phyloP scores from a whole-genome alignment of 768 basidiomycete genomes.

The Daedaleopsis nitida region DNA sequence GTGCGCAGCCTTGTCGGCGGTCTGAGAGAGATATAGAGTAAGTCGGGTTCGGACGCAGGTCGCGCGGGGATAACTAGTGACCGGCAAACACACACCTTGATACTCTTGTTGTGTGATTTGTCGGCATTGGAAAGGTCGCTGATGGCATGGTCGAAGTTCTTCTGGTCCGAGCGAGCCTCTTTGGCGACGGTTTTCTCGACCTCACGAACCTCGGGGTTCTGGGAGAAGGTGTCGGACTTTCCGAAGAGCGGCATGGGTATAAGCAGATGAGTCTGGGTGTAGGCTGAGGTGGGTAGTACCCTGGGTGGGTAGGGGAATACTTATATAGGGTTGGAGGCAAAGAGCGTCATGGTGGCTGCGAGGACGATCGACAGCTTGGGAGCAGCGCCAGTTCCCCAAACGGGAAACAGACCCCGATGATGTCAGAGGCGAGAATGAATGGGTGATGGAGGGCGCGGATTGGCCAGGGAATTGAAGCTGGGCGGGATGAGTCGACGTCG shows the following conservation, averaged over 20 bases:
- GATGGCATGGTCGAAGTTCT: constrained; percentile 49
- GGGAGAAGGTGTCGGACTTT: constrained; percentile 27
- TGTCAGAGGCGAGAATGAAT: not conserved
- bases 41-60: not conserved
- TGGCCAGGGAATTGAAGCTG: not conserved
- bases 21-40: constrained; percentile 30
- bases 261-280: not conserved
- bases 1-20: constrained; percentile 49
- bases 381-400: too few relatives aligned
- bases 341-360: not conserved
- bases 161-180: constrained; percentile 56
- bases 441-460: too few relatives aligned
- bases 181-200: constrained; percentile 47
- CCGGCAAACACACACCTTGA: constrained; percentile 43
- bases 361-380: not conserved
- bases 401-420: not conserved
- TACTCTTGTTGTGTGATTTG: constrained; percentile 52
- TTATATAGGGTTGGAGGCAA: not conserved
- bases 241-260: constrained; percentile 31
- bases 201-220: constrained; percentile 36
- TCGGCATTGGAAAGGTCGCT: constrained; percentile 57
- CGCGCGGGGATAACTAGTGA: not conserved
- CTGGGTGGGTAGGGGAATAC: not conserved
- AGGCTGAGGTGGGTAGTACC: not conserved
- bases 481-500: too few relatives aligned